Base-by-base conservation (phyloP, 306 rosid genomes). In the Hippophae rhamnoides region DNA sequence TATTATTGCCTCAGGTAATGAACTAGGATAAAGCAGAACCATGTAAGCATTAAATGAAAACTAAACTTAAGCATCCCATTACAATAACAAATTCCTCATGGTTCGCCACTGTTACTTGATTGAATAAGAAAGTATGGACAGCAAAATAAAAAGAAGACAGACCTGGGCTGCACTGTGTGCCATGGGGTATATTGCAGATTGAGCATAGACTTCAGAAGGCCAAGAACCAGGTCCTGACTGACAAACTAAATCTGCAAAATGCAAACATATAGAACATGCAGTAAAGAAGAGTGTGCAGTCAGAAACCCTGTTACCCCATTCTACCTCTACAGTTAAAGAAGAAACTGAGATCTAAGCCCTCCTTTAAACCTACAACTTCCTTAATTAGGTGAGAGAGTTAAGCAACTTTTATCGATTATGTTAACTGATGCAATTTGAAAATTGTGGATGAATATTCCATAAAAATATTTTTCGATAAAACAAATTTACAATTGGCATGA, bases 121-220 rank as follows among this genome's bases (percentile, higher is more conserved):
- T 27, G 38, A 31, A 31, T 31, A 31, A 31, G 38, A 31, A 31
- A 31, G 5, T 31, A 31, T 2, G 38, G 38, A 41, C 54, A 26
- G 6, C 49, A 18, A 8, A 23, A 51, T 25, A 54, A 50, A 55
- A 60, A 51, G 59, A 64, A 11, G 42, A 61, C 64, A 66, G 72
- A 93, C 99, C 99, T 86, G 94, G 42, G 99, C 99, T 55, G 94
- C 93, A 67, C 99, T 93, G 63, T 89, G 86, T 75, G 97, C 99
- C 99, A 93, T 93, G 45, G 99, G 99, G 67, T 93, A 75, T 70
- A 78, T 57, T 48, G 99, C 99, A 58, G 99, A 84, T 71, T 88
- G 81, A 45, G 97, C 97, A 64, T 93, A 93, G 68, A 88, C 69
- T 58, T 67, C 13, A 50, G 97, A 85, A 70, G 99, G 89, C 99